These are phyloP conservation scores for Dendrobium nobile DNA, from an alignment of 106 monocot genomes.

Conservation along the genomic window DNA sequence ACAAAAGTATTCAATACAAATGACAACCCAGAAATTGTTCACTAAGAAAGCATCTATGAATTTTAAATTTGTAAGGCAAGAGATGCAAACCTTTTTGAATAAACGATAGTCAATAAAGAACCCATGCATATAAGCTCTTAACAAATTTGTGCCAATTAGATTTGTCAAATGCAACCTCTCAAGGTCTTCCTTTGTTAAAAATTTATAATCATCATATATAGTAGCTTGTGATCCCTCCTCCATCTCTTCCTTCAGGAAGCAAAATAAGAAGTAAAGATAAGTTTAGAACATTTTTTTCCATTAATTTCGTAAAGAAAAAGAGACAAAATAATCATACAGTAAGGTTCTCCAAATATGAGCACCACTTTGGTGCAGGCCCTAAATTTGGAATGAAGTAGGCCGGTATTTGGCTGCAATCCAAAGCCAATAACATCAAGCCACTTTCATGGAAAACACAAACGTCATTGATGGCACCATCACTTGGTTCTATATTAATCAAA, in stretches of 20 bases:
- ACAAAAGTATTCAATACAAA: background rate
- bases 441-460: slow-evolving; percentile 67
- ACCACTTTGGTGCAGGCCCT: slow-evolving; percentile 96
- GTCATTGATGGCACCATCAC: slow-evolving; percentile 71
- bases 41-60: background rate
- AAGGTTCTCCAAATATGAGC: slow-evolving; percentile 69
- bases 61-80: background rate
- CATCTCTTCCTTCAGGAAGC: slow-evolving; percentile 72
- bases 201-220: slow-evolving; percentile 86
- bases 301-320: background rate
- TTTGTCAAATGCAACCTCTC: slow-evolving; percentile 65
- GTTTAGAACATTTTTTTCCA: background rate
- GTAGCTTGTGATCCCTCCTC: slow-evolving; percentile 62
- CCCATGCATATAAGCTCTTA: slow-evolving; percentile 83
- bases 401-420: slow-evolving; percentile 79
- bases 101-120: slow-evolving; percentile 58
- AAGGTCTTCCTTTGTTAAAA: slow-evolving; percentile 86
- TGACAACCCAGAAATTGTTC: background rate
- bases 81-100: slow-evolving; percentile 69
- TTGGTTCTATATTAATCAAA: slow-evolving; percentile 82
- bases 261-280: background rate
- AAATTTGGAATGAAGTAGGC: slow-evolving; percentile 82
- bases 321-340: slow-evolving; percentile 36
- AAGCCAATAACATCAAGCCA: slow-evolving; percentile 81
- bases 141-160: slow-evolving; percentile 53